phyloP scores from a whole-genome alignment of 23 red algal species.

The Gracilaria domingensis region DNA sequence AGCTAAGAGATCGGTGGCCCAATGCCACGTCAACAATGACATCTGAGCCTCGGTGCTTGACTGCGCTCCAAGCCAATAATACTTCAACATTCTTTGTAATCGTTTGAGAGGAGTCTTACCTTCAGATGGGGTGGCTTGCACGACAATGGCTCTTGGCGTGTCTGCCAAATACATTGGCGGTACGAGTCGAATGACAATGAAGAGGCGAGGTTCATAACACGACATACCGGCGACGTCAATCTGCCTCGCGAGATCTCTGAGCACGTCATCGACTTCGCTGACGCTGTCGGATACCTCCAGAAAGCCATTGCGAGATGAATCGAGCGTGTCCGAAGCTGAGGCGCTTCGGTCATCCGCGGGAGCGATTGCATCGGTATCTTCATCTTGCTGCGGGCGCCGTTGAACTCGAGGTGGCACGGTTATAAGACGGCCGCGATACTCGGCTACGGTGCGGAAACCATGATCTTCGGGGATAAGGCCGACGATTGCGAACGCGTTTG shows the following conservation, averaged over 20 bases:
- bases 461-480: conserved; percentile 49
- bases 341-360: background rate
- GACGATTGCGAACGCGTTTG: conserved; percentile 51
- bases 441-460: conserved; percentile 39
- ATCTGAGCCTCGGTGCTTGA: background rate
- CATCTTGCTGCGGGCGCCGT: conserved; percentile 11
- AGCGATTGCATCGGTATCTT: conserved; percentile 38
- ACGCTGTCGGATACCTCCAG: background rate
- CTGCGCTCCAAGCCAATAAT: background rate
- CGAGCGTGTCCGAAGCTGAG: background rate
- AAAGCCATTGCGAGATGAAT: conserved; percentile 30
- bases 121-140: conserved; percentile 1
- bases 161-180: conserved; percentile 29
- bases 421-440: conserved; percentile 59
- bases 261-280: conserved; percentile 27
- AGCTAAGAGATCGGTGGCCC: conserved; percentile 49
- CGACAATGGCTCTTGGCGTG: conserved; percentile 11
- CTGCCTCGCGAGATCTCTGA: conserved; percentile 34
- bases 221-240: conserved; percentile 42
- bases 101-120: background rate
- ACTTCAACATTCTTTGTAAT: background rate
- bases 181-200: conserved; percentile 19
- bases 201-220: conserved; percentile 15
- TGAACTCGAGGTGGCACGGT: conserved; percentile 12
- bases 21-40: conserved; percentile 56